Conservation (phyloP, 345 rosid species). For the Erucastrum elatum region DNA sequence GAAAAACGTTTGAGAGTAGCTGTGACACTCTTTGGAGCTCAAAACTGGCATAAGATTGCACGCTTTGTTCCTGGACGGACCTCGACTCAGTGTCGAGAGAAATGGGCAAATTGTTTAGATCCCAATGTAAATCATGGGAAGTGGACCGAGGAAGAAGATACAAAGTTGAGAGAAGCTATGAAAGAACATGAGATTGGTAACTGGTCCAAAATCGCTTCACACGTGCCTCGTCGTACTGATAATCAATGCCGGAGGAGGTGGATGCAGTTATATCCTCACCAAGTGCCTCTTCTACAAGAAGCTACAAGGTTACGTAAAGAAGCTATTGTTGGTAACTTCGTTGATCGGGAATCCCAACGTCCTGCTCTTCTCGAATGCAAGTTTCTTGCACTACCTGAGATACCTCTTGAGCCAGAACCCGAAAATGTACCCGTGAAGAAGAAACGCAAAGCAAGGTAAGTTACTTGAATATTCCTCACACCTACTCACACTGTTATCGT, state of each 20-base stretch:
- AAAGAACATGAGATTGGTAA: slow-evolving; percentile 54
- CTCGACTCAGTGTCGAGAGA: slow-evolving; percentile 78
- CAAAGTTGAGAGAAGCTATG: slow-evolving; percentile 59
- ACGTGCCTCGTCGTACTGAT: slow-evolving; percentile 71
- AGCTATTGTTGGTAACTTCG: slow-evolving; percentile 71
- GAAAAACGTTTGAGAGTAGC: slow-evolving; percentile 74
- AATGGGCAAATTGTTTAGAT: slow-evolving; percentile 83
- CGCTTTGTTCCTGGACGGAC: slow-evolving; percentile 86
- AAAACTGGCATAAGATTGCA: slow-evolving; percentile 79
- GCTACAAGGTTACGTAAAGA: slow-evolving; percentile 56
- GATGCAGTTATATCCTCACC: slow-evolving; percentile 66
- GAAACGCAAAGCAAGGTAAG: slow-evolving; percentile 61
- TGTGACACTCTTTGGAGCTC: slow-evolving; percentile 74
- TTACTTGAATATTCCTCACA: not conserved
- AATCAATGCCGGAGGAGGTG: slow-evolving; percentile 90
- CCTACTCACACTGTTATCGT: not conserved
- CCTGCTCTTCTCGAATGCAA: slow-evolving; percentile 63
- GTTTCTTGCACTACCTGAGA: slow-evolving; percentile 46
- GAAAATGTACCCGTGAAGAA: slow-evolving; percentile 25
- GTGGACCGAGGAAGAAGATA: slow-evolving; percentile 88
- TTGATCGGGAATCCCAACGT: slow-evolving; percentile 81
- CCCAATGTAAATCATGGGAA: slow-evolving; percentile 58
- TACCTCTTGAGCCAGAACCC: slow-evolving; percentile 39
- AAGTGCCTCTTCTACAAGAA: slow-evolving; percentile 57
- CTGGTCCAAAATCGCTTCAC: slow-evolving; percentile 79